Conservation (phyloP, 345 rosid genomes). For the Rubroshorea leprosula region DNA sequence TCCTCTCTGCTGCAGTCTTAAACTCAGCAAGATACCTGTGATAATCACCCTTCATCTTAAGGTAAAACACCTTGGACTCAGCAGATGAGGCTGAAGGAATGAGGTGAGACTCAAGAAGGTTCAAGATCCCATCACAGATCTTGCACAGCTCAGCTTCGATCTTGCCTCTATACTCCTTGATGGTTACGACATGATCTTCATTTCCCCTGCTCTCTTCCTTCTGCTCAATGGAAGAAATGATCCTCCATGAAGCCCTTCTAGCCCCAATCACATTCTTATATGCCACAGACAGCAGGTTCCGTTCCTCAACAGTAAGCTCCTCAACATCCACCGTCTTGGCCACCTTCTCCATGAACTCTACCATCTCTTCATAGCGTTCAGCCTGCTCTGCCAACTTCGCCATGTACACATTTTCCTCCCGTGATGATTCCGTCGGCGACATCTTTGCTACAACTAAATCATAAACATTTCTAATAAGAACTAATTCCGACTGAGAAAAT, state of each 20-base stretch:
- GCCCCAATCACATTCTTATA: slow-evolving; percentile 99
- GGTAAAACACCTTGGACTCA: slow-evolving; percentile 93
- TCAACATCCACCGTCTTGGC: slow-evolving; percentile 74
- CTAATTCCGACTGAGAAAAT: background rate
- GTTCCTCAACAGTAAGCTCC: slow-evolving; percentile 92
- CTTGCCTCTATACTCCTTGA: slow-evolving; percentile 86
- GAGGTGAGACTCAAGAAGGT: slow-evolving; percentile 81
- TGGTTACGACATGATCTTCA: slow-evolving; percentile 62
- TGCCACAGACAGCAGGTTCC: slow-evolving; percentile 93
- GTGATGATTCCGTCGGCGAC: slow-evolving; percentile 61
- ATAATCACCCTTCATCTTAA: slow-evolving; percentile 98
- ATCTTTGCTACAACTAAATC: slow-evolving; percentile 49
- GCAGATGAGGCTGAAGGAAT: slow-evolving; percentile 76
- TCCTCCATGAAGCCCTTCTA: slow-evolving; percentile 99
- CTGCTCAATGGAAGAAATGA: slow-evolving; percentile 96
- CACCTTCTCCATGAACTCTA: slow-evolving; percentile 95
- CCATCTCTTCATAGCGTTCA: slow-evolving; percentile 97
- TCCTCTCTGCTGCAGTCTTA: slow-evolving; percentile 88
- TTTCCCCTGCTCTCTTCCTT: slow-evolving; percentile 96
- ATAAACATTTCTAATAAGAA: background rate
- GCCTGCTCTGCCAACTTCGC: slow-evolving; percentile 98
- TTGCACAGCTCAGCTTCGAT: slow-evolving; percentile 85
- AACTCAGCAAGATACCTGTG: slow-evolving; percentile 94
- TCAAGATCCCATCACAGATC: slow-evolving; percentile 86
- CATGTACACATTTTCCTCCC: slow-evolving; percentile 87